These are phyloP conservation scores for Saxophila tyrrhenica DNA, from an alignment of 495 filamentous ascomycete genomes.

Conservation along the genomic window DNA sequence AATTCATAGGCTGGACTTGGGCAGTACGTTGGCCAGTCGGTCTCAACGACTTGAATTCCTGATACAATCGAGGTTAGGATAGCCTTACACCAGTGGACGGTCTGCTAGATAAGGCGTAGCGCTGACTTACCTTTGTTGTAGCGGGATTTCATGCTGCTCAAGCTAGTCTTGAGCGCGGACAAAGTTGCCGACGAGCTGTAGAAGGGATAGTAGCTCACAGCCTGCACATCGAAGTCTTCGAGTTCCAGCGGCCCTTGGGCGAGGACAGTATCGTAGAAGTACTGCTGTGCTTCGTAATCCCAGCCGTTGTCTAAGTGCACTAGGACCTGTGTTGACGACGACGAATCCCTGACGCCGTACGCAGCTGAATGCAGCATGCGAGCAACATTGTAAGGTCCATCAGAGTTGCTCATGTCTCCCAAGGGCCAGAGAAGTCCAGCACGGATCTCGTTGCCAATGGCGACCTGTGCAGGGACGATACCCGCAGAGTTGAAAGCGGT, in stretches of 20 bases:
- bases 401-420: constrained; percentile 23
- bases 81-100: not conserved
- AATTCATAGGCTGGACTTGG: constrained; percentile 15
- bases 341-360: constrained; percentile 23
- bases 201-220: constrained; percentile 37
- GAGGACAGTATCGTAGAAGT: constrained; percentile 17
- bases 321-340: constrained; percentile 29
- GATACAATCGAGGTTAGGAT: too few species aligned
- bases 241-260: constrained; percentile 22
- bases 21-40: constrained; percentile 33
- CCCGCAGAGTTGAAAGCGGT: constrained; percentile 26
- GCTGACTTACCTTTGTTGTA: constrained; percentile 28
- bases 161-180: constrained; percentile 22
- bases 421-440: constrained; percentile 34
- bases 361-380: constrained; percentile 28
- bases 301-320: constrained; percentile 38
- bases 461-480: constrained; percentile 27
- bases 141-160: constrained; percentile 26
- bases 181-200: constrained; percentile 33
- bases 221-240: constrained; percentile 32
- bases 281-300: constrained; percentile 30
- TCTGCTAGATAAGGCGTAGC: too few species aligned
- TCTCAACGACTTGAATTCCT: constrained; percentile 32
- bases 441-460: constrained; percentile 35
- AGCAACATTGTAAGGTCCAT: constrained; percentile 26